These are phyloP conservation scores for Didymellaceae sp. DNA, from an alignment of 2,329 filamentous ascomycete species.

Conservation along the genomic window DNA sequence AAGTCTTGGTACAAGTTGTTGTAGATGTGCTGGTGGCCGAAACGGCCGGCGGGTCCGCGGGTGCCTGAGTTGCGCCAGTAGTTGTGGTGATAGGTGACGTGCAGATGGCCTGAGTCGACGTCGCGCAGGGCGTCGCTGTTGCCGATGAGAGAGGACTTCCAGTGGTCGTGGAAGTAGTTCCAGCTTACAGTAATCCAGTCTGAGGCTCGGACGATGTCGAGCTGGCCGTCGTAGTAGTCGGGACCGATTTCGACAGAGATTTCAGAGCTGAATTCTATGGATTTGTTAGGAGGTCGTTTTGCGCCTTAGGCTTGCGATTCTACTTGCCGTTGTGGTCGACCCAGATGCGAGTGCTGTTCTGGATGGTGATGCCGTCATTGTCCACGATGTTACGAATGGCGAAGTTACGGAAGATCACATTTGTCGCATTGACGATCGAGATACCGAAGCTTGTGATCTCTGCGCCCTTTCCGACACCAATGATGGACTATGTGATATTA, in stretches of 20 bases:
- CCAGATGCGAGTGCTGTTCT: slow-evolving; percentile 64
- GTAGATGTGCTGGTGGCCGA: slow-evolving; percentile 70
- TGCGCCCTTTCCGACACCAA: slow-evolving; percentile 49
- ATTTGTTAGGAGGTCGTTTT: not conserved
- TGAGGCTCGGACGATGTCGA: slow-evolving; percentile 67
- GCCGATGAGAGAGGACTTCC: slow-evolving; percentile 66
- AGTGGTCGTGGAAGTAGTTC: slow-evolving; percentile 64
- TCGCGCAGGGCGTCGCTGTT: slow-evolving; percentile 64
- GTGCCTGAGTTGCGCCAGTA: slow-evolving; percentile 69
- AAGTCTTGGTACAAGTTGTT: slow-evolving; percentile 56
- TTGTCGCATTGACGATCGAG: slow-evolving; percentile 59
- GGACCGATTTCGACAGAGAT: slow-evolving; percentile 64
- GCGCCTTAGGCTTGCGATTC: too few relatives aligned
- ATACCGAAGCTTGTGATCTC: slow-evolving; percentile 56
- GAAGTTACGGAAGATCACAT: slow-evolving; percentile 70
- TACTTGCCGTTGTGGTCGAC: slow-evolving; percentile 67
- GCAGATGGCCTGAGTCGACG: slow-evolving; percentile 67
- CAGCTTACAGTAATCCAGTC: slow-evolving; percentile 66
- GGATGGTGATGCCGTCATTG: slow-evolving; percentile 65
- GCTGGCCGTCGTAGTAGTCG: slow-evolving; percentile 68
- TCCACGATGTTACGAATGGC: slow-evolving; percentile 65
- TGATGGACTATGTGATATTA: slow-evolving; percentile 35
- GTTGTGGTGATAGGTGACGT: slow-evolving; percentile 72
- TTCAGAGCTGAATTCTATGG: slow-evolving; percentile 64
- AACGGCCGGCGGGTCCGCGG: slow-evolving; percentile 67